A percentile compares a stretch with the other conserved stretches of the same genome.
Evolutionary conservation across 2,329 filamentous ascomycete species (phyloP).

Genomic region (Lasiodiplodia hormozganensis): DNA sequence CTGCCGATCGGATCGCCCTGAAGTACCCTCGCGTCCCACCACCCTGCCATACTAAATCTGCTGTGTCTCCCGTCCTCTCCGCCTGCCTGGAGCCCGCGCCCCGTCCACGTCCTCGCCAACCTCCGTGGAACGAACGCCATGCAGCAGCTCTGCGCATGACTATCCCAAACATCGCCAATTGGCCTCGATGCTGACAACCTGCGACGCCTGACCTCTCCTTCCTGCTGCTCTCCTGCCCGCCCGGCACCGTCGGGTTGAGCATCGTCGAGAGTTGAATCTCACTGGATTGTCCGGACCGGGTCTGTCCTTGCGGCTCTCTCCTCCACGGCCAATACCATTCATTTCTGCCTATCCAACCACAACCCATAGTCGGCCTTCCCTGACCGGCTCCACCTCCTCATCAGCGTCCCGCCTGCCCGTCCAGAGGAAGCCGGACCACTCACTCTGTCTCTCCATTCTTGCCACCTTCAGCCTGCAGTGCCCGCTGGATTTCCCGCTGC

Average conservation of each 20-base stretch:
- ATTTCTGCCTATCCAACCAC: constrained; percentile 13
- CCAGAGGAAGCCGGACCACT: not conserved
- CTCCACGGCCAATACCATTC: constrained; percentile 4
- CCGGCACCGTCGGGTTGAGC: constrained; percentile 7
- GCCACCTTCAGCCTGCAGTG: not conserved
- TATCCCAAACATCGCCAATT: constrained; percentile 19
- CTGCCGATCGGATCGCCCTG: constrained; percentile 25
- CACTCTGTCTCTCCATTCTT: not conserved
- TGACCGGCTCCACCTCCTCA: constrained; percentile 15
- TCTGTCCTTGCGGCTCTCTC: constrained; percentile 11
- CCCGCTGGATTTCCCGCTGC: not conserved
- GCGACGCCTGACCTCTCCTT: constrained; percentile 16
- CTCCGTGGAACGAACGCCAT: constrained; percentile 26
- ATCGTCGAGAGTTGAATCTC: constrained; percentile 11
- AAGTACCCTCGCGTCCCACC: constrained; percentile 28
- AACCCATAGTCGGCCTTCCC: not conserved
- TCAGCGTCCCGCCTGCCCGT: not conserved
- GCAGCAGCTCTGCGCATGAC: constrained; percentile 27
- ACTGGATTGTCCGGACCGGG: not conserved
- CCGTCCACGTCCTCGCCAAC: constrained; percentile 24
- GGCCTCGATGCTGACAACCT: constrained; percentile 25
- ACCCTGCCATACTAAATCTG: constrained; percentile 13
- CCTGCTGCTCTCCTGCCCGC: constrained; percentile 7
- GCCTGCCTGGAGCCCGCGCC: constrained; percentile 13
- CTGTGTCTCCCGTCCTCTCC: constrained; percentile 15